A percentile compares a stretch with the other conserved stretches of the same genome.
Evolutionary conservation across 805 yeast genomes (phyloP).

Genomic region (Wickerhamiella galacta): DNA sequence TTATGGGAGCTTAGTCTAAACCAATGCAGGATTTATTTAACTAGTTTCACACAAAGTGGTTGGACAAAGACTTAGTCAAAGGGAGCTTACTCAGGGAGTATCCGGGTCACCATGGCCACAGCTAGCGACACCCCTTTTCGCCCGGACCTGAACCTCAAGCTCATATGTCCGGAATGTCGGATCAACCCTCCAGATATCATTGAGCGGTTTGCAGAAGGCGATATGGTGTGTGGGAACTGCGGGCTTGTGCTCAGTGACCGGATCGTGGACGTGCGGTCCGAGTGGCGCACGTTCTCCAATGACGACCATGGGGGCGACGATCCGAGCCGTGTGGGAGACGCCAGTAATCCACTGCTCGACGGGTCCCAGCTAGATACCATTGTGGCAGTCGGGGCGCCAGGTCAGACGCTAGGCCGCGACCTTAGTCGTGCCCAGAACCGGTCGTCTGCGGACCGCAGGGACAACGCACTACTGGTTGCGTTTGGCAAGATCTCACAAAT

Average conservation of each 20-base stretch:
- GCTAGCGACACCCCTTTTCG: conserved; percentile 8
- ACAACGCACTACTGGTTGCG: conserved; percentile 74
- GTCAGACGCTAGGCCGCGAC: conserved; percentile 74
- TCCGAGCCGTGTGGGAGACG: conserved; percentile 98
- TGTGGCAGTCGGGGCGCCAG: conserved; percentile 76
- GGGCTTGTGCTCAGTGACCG: conserved; percentile 86
- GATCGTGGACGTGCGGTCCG: conserved; percentile 87
- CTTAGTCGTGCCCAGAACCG: conserved; percentile 78
- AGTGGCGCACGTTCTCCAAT: conserved; percentile 96
- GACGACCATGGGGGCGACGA: conserved; percentile 98
- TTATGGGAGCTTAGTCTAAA: no score
- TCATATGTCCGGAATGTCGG: conserved; percentile 92
- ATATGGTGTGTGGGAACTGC: conserved; percentile 94
- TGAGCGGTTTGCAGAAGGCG: conserved; percentile 93
- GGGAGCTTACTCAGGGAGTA: no score
- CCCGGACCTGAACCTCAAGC: conserved; percentile 57
- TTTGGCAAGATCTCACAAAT: conserved; percentile 82
- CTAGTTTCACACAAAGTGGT: no score
- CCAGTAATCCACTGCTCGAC: conserved; percentile 80
- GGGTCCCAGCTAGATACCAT: conserved; percentile 84
- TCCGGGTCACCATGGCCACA: not conserved
- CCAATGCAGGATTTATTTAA: no score
- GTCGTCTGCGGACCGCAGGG: conserved; percentile 71
- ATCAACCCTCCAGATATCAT: conserved; percentile 89
- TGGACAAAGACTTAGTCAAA: no score